These are phyloP conservation scores for Juglanconis sp. DNA, from an alignment of 2,329 filamentous ascomycete species.

Conservation along the genomic window DNA sequence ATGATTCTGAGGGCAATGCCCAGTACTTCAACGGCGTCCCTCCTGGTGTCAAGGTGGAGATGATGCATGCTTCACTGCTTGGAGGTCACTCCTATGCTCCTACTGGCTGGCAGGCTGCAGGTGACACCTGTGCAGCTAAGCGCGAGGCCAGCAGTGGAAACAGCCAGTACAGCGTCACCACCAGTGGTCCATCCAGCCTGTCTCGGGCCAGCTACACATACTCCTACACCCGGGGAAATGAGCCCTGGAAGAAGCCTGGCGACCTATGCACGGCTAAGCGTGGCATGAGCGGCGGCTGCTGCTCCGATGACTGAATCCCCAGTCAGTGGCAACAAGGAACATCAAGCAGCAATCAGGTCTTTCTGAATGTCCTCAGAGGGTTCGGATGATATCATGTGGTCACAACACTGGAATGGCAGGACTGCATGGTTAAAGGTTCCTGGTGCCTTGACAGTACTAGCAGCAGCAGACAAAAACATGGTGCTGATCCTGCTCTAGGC, in stretches of 20 bases:
- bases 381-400: no score
- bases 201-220: no score
- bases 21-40: neutral
- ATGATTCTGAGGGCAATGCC: neutral
- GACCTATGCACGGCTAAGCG: neutral
- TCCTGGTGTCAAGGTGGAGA: neutral
- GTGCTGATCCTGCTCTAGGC: neutral
- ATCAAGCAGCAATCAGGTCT: no score
- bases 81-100: neutral
- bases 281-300: neutral
- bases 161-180: neutral
- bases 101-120: neutral
- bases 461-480: neutral
- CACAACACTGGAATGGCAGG: neutral
- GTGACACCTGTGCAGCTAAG: neutral
- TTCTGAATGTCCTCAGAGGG: no score
- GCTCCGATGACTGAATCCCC: no score
- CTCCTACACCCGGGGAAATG: no score
- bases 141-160: neutral
- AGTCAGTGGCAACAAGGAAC: neutral
- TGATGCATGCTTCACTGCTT: neutral
- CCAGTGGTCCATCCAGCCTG: no score
- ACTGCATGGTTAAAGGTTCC: neutral
- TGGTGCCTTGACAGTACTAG: neutral
- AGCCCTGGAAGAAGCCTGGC: no score